Conservation (phyloP, 2,329 filamentous ascomycete genomes). For the Mycosphaerelloides madeirae region DNA sequence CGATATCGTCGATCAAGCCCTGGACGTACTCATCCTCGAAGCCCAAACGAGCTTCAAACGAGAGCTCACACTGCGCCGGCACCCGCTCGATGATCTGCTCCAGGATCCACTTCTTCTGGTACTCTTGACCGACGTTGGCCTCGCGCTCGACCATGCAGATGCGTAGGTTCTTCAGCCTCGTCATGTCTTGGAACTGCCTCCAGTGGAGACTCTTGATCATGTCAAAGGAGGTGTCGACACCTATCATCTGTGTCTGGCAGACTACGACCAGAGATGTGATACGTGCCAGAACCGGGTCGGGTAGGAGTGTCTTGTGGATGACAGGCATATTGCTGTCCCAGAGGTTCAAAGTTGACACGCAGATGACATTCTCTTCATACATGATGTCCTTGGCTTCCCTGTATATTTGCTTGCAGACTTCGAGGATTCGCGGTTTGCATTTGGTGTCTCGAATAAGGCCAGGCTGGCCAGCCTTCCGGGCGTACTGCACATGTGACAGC, state of each 20-base stretch:
- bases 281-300: conserved; percentile 3
- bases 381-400: conserved; percentile 34
- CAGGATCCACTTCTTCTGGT: conserved; percentile 9
- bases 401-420: conserved; percentile 33
- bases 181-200: conserved; percentile 14
- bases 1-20: conserved; percentile 6
- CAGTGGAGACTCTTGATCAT: conserved; percentile 7
- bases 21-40: conserved; percentile 14
- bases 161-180: conserved; percentile 10
- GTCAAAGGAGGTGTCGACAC: not conserved
- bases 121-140: not conserved
- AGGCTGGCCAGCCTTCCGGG: not conserved
- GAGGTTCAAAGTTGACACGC: conserved; percentile 1
- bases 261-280: conserved; percentile 12
- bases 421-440: conserved; percentile 24
- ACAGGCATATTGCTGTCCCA: conserved; percentile 2
- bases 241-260: conserved; percentile 2
- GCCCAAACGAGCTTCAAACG: conserved; percentile 8
- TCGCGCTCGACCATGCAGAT: conserved; percentile 14
- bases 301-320: conserved; percentile 5
- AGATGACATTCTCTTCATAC: conserved; percentile 32
- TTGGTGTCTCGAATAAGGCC: conserved; percentile 1
- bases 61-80: conserved; percentile 11
- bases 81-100: conserved; percentile 21
- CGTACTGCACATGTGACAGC: conserved; percentile 8